Base-by-base conservation (phyloP, 257 asterid species). In the Nicotiana otophora region DNA sequence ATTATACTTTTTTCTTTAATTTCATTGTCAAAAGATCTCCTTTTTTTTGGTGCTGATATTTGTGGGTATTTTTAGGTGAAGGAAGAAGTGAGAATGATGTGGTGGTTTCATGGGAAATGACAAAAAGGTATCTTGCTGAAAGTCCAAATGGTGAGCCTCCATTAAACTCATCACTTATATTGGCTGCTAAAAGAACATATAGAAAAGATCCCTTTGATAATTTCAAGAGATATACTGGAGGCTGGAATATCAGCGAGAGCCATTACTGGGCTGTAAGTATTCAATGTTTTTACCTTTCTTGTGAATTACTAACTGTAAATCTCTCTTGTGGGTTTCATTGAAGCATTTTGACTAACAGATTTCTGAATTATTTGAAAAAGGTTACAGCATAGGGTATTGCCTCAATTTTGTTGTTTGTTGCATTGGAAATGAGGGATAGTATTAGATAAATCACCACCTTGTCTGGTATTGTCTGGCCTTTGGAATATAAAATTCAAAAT, bases 241-340 rank as follows among this genome's bases (percentile, higher is more conserved):
- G 98, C 0, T 95, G 97, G 98, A 95, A 95, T 81, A 93, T 95
- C 68, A 93, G 95, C 34, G 89, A 93, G 66, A 70, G 83, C 58
- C 98, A 93, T 91, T 95, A 95, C 90, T 95, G 99, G 99, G 95
- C 95, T 86, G 99, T 95, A 89, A 88, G 95, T 88, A 48, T 66
- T 66, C 81, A 9, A 69, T n/a, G 3, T 53, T 70, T 48, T 1
- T 60, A 10, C 80, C 55, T 10, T 26, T 10, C 54, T 16, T 14
- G 62, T 20, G 5, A 53, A 12, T 53, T 14, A 53, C 7, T 53
- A 53, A 42, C 58, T 31, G 23, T 30, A 64, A 28, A 64, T 62
- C 39, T 63, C 30, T 28, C 8, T 26, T 10, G 15, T 23, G 16
- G 51, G 19, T 60, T n/a, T 60, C 26, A 63, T 26, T 63, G 30